Base-by-base conservation (phyloP, 2,329 filamentous ascomycete species). In the Colletotrichum scovillei region DNA sequence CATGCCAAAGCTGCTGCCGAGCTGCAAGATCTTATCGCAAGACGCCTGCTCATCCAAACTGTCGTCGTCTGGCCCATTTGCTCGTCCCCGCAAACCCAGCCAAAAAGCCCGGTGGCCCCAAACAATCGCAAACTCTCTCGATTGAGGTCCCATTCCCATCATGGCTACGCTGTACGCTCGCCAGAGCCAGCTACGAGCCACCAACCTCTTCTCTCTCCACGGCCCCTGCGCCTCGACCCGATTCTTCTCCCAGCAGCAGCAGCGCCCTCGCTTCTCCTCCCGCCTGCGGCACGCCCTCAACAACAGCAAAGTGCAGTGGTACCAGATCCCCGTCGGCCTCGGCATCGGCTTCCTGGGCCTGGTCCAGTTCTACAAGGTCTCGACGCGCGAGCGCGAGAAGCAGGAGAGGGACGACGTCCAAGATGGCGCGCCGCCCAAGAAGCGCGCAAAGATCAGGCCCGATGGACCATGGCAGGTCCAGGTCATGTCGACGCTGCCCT, bases 381-480 rank as follows among this genome's bases (percentile, higher is more conserved):
- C 86, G 16, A 80, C 82, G 28, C 81, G 88, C n/a, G 87, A 90
- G 74, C 87, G 88, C 76, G 88, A 89, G 76, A 87, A 85, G 78
- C 79, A 85, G 55, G 82, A 85, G 72, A 84, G 86, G 72, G 86
- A 86, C 56, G 83, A 84, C 72, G 80, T 82, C 8, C 80, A 83
- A 67, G 81, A 84, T 49, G 85, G 81, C 30, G 78, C 83, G 35
- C 80, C 79, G 56, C 87, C 88, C 76, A 89, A 81, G 85, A 88
- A 79, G 83, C 89, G 85, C 76, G 85, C 85, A 60, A 89, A 92
- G 72, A 91, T 97, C 78, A 89, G 93, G 49, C 95, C 94, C 2
- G 94, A 94, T 69, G 95, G 95, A 30, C 95, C 95, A 82, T 98
- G 95, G 94, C 94, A 96, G 80, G 94, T 98, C 64, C 94, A 95